Evolutionary conservation across 495 filamentous ascomycete species (phyloP).

Genomic region (Cercophora scortea): DNA sequence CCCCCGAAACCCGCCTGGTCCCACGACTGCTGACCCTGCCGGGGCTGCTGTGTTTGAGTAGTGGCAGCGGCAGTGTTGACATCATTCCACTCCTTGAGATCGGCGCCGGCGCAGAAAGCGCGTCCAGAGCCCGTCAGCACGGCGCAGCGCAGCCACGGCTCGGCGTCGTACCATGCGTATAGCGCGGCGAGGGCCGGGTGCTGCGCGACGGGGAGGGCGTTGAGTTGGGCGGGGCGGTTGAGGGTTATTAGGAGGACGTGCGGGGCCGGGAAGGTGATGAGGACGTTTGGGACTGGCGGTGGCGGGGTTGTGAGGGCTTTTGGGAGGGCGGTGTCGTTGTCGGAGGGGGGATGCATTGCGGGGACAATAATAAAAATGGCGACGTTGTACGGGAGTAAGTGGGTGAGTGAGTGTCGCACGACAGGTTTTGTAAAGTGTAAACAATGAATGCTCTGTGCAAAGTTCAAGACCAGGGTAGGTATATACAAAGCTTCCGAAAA

Average conservation of each 20-base stretch:
- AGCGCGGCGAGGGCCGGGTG: constrained; percentile 45
- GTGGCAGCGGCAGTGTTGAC: constrained; percentile 37
- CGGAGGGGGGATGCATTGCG: too few species aligned
- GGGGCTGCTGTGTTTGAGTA: constrained; percentile 11
- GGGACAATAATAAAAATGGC: background rate
- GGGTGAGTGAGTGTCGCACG: background rate
- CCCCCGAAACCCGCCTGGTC: constrained; percentile 35
- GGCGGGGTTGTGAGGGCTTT: constrained; percentile 17
- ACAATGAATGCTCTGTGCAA: too few species aligned
- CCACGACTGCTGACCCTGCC: constrained; percentile 2
- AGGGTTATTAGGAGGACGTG: constrained; percentile 55
- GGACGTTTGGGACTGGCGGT: constrained; percentile 28
- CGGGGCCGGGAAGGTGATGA: constrained; percentile 47
- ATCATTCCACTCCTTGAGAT: constrained; percentile 44
- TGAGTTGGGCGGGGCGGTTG: constrained; percentile 51
- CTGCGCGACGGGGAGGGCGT: constrained; percentile 44
- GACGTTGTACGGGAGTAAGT: background rate
- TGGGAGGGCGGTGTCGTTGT: constrained; percentile 10
- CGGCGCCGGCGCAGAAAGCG: constrained; percentile 53
- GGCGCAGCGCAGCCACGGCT: constrained; percentile 47
- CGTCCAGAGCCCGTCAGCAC: constrained; percentile 46
- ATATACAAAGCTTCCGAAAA: too few species aligned
- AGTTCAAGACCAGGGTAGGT: too few species aligned
- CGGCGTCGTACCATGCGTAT: constrained; percentile 51
- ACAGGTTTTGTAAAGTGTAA: too few species aligned